Evolutionary conservation across 768 basidiomycete genomes (phyloP), one percentile per base, ranked within the genome.

Genomic region (Astraeus odoratus): DNA sequence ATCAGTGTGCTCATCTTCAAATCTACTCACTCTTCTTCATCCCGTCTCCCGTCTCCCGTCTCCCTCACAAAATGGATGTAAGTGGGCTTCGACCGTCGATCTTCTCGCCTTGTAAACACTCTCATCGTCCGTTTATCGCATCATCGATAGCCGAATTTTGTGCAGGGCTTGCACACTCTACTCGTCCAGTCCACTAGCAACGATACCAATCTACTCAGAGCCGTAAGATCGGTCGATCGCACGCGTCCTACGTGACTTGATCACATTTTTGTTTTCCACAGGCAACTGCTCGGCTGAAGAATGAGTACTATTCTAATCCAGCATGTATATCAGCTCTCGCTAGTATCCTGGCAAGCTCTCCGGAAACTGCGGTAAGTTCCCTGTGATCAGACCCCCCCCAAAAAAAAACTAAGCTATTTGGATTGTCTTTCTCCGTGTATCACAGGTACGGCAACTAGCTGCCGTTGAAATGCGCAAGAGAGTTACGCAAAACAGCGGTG

Each of bases 391-490:
- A n/a, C n/a, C n/a, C n/a, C 46, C 19, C 25, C 18, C 39, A 39
- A 22, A 39, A 49, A 46, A 40, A 8, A 34, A 35, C 44, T 54
- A 42, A 30, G 47, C 30, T 20, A 25, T 16, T 35, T 24, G 35
- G 38, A 16, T 7, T 9, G 23, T n/a, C 24, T 30, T 42, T 46
- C 45, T 27, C 22, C 19, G 8, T 38, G 10, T 40, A 1, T 10
- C 20, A 42, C 59, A 99, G 94, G 82, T 97, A 51, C 88, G 93
- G 50, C 96, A 99, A 80, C 77, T 99, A 18, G 90, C 94, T 39
- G 93, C 94, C 7, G 93, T 97, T 44, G 96, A 99, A 68, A 75
- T 97, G 62, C 78, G 95, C 56, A 99, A 99, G 74, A 87, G 95
- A 47, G 79, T 97, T 49, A 64, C 75, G 22, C 77, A 81, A 60